Evolutionary conservation across 768 basidiomycete species (phyloP).

Genomic region (Trametes cubensis): DNA sequence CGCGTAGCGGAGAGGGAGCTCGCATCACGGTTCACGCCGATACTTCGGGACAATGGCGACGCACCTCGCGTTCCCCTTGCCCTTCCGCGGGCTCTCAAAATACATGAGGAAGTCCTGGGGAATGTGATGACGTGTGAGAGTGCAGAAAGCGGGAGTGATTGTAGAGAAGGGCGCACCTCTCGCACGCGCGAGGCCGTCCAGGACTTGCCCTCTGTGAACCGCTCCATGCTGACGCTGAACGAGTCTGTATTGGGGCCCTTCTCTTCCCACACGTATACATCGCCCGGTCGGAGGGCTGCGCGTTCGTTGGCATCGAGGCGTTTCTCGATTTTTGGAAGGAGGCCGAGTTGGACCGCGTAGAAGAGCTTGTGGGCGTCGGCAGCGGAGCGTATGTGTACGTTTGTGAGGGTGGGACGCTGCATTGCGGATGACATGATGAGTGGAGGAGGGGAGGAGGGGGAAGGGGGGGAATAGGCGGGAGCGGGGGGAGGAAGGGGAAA

Average conservation of each 20-base stretch:
- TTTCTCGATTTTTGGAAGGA: constrained; percentile 73
- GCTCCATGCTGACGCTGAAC: constrained; percentile 79
- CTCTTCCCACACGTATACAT: constrained; percentile 72
- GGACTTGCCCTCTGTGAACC: constrained; percentile 81
- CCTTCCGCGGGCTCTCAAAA: constrained; percentile 53
- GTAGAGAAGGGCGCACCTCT: constrained; percentile 42
- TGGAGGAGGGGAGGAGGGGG: constrained; percentile 26
- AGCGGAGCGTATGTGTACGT: constrained; percentile 74
- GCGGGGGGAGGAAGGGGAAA: constrained; percentile 11
- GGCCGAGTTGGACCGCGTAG: constrained; percentile 63
- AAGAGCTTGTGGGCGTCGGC: constrained; percentile 83
- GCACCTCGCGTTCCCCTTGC: constrained; percentile 32
- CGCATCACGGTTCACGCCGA: constrained; percentile 19
- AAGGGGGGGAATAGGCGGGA: constrained; percentile 8
- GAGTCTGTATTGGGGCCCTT: constrained; percentile 72
- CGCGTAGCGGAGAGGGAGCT: neutral
- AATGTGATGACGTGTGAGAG: constrained; percentile 14
- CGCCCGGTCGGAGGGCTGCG: constrained; percentile 51
- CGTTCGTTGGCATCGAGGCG: constrained; percentile 76
- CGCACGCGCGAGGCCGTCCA: constrained; percentile 86
- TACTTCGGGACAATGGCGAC: constrained; percentile 23
- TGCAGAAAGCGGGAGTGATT: neutral
- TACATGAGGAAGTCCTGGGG: constrained; percentile 82
- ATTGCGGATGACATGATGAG: constrained; percentile 40
- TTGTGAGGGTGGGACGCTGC: constrained; percentile 75